These are phyloP conservation scores for Cinnamomum micranthum DNA, from an alignment of 164 flowering plant genomes.

Conservation along the genomic window DNA sequence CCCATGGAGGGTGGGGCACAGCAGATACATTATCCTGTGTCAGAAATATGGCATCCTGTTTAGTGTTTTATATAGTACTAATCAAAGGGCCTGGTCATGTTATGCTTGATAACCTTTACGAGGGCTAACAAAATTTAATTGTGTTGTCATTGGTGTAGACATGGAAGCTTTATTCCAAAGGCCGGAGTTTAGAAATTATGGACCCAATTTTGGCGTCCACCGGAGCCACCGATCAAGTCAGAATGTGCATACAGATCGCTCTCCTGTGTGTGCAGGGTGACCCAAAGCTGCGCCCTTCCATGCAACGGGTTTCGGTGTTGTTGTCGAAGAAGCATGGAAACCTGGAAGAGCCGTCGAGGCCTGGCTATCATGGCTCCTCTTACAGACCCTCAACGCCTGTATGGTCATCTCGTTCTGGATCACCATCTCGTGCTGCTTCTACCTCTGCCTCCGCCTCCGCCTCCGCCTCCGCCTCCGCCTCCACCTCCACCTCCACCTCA, in stretches of 20 bases:
- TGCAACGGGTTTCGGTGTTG: slow-evolving; percentile 58
- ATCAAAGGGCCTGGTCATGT: too few species aligned
- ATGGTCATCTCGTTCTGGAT: slow-evolving; percentile 15
- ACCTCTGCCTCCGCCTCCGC: slow-evolving; percentile 19
- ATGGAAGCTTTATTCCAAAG: slow-evolving; percentile 61
- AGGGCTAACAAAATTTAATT: too few species aligned
- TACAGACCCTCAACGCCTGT: slow-evolving; percentile 35
- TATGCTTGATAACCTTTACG: too few species aligned
- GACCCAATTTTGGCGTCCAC: slow-evolving; percentile 48
- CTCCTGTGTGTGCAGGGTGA: slow-evolving; percentile 75
- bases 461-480: slow-evolving; percentile 18
- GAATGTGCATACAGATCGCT: slow-evolving; percentile 65
- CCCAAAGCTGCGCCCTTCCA: slow-evolving; percentile 60
- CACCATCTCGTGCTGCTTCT: background rate
- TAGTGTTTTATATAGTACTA: too few species aligned
- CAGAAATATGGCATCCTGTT: too few species aligned
- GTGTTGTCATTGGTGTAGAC: slow-evolving; percentile 36
- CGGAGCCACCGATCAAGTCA: slow-evolving; percentile 35
- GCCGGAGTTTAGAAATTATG: slow-evolving; percentile 55
- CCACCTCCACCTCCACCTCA: slow-evolving; percentile 6
- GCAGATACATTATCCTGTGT: too few species aligned
- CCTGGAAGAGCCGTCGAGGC: slow-evolving; percentile 67
- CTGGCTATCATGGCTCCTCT: slow-evolving; percentile 60
- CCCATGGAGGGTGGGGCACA: too few species aligned
- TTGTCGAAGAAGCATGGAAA: slow-evolving; percentile 50